Evolutionary conservation across 306 rosid species (phyloP), one percentile per base, ranked within the genome.

Genomic region (Quercus berberidifolia): DNA sequence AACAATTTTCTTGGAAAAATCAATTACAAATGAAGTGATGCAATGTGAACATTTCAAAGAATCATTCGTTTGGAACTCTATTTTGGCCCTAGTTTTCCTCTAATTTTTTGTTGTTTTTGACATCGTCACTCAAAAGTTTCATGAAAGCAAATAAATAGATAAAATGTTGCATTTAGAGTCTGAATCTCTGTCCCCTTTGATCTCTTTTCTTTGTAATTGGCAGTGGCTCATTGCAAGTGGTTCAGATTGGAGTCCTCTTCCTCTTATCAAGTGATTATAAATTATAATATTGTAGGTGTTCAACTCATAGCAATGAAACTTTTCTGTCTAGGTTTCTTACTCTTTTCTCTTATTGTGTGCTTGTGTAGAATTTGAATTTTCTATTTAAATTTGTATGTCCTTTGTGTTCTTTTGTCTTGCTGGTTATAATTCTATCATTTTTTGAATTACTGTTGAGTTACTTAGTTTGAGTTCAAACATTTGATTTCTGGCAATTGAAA

Each of bases 401-500:
- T 65, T 65, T 6, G 71, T 6, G 71, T 18, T 41, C 46, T 41
- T 31, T 30, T 1, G 11, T 75, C 76, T 83, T 28, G 14, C 3
- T 83, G 74, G 11, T 23, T 21, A 20, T 38, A 65, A 13, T 73
- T n/a, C 3, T 68, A 59, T 59, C 52, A n/a, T 17, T 63, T 46
- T 17, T 64, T 33, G 63, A 69, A 68, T 46, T 64, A 41, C 33
- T 74, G 73, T 74, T 72, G 8, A 26, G 17, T 57, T 75, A 69
- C 83, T 68, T 26, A 63, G 71, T 74, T 73, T 85, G 78, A 82
- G 55, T 69, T 69, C 74, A 67, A 69, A 73, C 54, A 11, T 35
- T 70, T 65, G 54, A 18, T 41, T 81, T 76, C 89, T 92, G 97
- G 92, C 90, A 77, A 82, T 95, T 75, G 76, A 52, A 49, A 89